Evolutionary conservation across 176 grass and related monocot genomes (phyloP).

Genomic region (Oryza rufipogon): DNA sequence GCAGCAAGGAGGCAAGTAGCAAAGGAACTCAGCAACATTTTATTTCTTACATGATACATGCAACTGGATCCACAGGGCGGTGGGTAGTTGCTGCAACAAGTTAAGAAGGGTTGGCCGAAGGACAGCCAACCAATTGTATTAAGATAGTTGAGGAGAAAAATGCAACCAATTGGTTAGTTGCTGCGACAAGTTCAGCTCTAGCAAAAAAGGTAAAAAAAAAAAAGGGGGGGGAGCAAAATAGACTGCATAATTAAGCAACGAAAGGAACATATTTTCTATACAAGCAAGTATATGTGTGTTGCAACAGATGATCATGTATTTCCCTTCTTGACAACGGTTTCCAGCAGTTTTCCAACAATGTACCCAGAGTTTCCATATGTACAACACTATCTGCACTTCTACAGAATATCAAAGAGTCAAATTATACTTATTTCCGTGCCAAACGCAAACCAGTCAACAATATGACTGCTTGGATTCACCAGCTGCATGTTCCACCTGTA

Average conservation of each 20-base stretch:
- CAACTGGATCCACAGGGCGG: background rate
- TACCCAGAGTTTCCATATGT: background rate
- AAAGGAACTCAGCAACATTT: background rate
- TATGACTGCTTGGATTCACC: slow-evolving; percentile 25
- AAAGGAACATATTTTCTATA: background rate
- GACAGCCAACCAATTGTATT: too few species aligned
- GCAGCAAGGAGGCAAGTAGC: background rate
- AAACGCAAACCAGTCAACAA: background rate
- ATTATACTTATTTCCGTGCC: background rate
- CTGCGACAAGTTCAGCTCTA: background rate
- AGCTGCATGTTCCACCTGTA: background rate
- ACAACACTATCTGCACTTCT: background rate
- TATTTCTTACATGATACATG: background rate
- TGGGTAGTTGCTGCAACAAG: background rate
- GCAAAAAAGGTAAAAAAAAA: background rate
- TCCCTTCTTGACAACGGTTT: slow-evolving; percentile 15
- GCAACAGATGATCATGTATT: background rate
- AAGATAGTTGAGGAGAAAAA: too few species aligned
- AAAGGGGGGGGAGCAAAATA: too few species aligned
- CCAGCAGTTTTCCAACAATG: background rate
- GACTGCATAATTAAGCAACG: too few species aligned
- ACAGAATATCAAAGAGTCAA: background rate
- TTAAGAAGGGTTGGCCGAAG: background rate
- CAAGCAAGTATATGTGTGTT: background rate
- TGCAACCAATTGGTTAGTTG: too few species aligned